Base-by-base conservation (phyloP, 2,329 filamentous ascomycete species). In the Juglanconis oblonga region DNA sequence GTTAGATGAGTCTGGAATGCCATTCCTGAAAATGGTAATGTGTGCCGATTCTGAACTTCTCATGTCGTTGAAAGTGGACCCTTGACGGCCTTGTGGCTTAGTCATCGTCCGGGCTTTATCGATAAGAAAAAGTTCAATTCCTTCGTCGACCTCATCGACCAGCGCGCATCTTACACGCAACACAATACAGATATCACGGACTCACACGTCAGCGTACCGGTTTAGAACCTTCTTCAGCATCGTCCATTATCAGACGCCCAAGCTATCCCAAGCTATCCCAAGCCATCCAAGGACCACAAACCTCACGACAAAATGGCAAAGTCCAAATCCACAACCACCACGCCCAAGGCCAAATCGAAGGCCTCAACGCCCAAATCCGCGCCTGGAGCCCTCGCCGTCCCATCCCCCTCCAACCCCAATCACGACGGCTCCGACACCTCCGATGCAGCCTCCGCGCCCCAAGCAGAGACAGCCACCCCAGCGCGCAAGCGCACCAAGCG, bases 401-500 rank as follows among this genome's bases (percentile, higher is more conserved):
- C 24, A 8, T 13, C 45, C 17, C 45, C 45, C 45, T 48, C 45
- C 45, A 13, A 40, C 38, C 38, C 38, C 11, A 14, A 9, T 14
- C 38, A 32, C 36, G 33, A 31, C 32, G 31, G 17, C n/a, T 13
- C 14, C 31, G 54, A 45, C 29, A 32, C 36, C 44, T 51, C 55
- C 35, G 57, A 47, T 8, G 38, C 51, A 44, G 31, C 8, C 35
- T 35, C 45, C 13, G 50, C 32, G 24, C 52, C 56, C 38, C 49
- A 40, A 33, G 24, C 59, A 51, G 40, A 45, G 31, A 33, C 50
- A 13, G 40, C n/a, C 8, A 57, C 62, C 10, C 53, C 62, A 6
- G 58, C 62, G 14, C 57, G 55, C 36, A 54, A 36, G 33, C 38
- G 35, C 31, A 36, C 53, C 42, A 62, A 60, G 50, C 57, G 61